Evolutionary conservation across 2,329 filamentous ascomycete genomes (phyloP), one percentile per base, ranked within the genome.

Genomic region (Colletotrichum abscissum): DNA sequence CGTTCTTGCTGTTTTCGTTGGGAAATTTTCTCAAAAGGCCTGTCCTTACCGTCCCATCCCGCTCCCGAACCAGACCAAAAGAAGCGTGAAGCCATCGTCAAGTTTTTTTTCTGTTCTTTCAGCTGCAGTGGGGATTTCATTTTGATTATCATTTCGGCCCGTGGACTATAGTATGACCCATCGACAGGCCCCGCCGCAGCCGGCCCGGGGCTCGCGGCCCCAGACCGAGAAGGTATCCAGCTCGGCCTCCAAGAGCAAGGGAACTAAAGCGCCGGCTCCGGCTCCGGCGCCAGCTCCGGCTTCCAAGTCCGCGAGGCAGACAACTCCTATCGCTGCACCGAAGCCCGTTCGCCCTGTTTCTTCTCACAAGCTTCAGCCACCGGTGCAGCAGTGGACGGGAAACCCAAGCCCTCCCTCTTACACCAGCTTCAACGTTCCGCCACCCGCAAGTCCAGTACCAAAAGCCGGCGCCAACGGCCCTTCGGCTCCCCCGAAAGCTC

Each of bases 21-120:
- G 14, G 19, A 46, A 26, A 57, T 16, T 38, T 6, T 56, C 5
- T 26, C 38, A 42, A 8, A 19, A 46, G 55, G 55, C 70, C 67
- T 70, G 60, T 70, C 70, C 70, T 70, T 73, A 69, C 70, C 60
- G 55, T 73, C 26, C n/a, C 64, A 22, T 52, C 55, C n/a, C 33
- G n/a, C 35, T 26, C 24, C 22, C 14, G 42, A 1, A 24, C 42
- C 42, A 58, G 19, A 16, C 54, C 58, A 24, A 55, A 24, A 56
- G 52, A 6, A 35, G 55, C 22, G 19, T 57, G 67, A 70, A 38
- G 52, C 33, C 33, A 69, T 73, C 60, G 67, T 73, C 67, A 52
- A 42, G 35, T 62, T 22, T 56, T 57, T 7, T 33, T 30, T 8
- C 24, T 24, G 24, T 26, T 26, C 26, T 33, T 3, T 28, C 7